These are phyloP conservation scores for Kwoniella shivajii DNA, from an alignment of 1,284 basidiomycete genomes.

Conservation along the genomic window DNA sequence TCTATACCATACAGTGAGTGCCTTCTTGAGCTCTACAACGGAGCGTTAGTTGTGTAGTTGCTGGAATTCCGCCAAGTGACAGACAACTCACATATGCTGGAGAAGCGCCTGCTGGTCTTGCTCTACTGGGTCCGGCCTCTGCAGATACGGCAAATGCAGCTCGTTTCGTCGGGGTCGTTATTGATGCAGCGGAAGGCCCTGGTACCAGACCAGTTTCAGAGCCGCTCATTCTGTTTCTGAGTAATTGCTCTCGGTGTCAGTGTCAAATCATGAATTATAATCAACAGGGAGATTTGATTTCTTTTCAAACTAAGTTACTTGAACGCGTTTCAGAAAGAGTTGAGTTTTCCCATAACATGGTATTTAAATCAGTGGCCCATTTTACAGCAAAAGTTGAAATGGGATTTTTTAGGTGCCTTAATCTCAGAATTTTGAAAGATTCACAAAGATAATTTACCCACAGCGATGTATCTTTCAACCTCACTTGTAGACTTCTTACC, in stretches of 20 bases:
- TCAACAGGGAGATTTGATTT: too few species aligned
- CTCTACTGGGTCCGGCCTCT: constrained; percentile 36
- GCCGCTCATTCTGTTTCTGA: constrained; percentile 6
- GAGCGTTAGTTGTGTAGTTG: neutral
- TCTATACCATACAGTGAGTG: constrained; percentile 56
- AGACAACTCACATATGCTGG: constrained; percentile 40
- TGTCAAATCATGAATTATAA: too few species aligned
- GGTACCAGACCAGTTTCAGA: neutral
- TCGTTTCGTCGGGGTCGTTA: constrained; percentile 36
- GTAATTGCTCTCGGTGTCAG: too few species aligned
- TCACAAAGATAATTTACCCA: too few species aligned
- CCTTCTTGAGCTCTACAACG: constrained; percentile 44
- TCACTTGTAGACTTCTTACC: too few species aligned
- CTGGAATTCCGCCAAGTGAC: neutral
- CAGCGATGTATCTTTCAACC: too few species aligned
- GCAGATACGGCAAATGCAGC: constrained; percentile 25
- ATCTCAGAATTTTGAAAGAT: neutral
- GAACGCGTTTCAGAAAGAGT: too few species aligned
- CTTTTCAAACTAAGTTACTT: too few species aligned
- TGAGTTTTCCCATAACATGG: too few species aligned
- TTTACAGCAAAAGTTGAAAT: too few species aligned
- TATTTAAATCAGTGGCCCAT: too few species aligned
- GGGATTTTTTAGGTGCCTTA: too few species aligned
- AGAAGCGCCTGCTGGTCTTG: constrained; percentile 35
- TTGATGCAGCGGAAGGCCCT: constrained; percentile 4